Base-by-base conservation (phyloP, 1,284 basidiomycete genomes). In the Laetiporus sulphureus region DNA sequence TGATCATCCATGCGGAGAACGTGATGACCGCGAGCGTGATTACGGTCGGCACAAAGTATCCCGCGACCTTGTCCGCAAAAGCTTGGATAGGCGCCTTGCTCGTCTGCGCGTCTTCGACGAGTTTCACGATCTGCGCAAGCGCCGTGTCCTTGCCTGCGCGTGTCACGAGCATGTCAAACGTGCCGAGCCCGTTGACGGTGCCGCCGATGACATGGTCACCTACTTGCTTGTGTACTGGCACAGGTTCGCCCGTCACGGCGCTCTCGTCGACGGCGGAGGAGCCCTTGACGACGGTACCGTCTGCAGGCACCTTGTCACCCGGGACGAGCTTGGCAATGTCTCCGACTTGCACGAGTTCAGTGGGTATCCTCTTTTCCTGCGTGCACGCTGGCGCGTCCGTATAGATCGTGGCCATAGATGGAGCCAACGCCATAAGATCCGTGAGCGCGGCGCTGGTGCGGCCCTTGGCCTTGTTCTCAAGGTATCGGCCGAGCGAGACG, bases 61-160 rank as follows among this genome's bases (percentile, higher is more conserved):
- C 96, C 0, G 96, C 95, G 24, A 97, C 83, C 38, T 77, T 80
- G 64, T 99, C 96, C 2, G 94, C 94, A 61, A 97, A 97, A 5
- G 88, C 89, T 60, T 99, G 96, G 49, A 99, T 97, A 3, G 96
- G 96, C 1, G 96, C 95, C 64, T 99, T 99, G 48, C 83, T 88
- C 1, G 94, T 97, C 66, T 99, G 96, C 0, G 96, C 96, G 39
- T 99, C 94, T 59, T 98, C 92, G 47, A 99, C 96, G 43, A 99
- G 83, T 56, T 83, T 83, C 48, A 99, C 95, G 49, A 99, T 98
- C 66, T 99, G 96, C 2, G 91, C 77, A 4, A 99, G 75, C 0
- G 94, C 91, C 0, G 96, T 98, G 60, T 99, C 94, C 54, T 92
- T 88, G 36, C 96, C 96, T 1, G 96, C 92, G 18, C 93, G 85